Percentiles rank a stretch among this genome's conserved stretches.
Evolutionary conservation across 2,329 filamentous ascomycete genomes (phyloP).

Genomic region (Epichloe sylvatica): DNA sequence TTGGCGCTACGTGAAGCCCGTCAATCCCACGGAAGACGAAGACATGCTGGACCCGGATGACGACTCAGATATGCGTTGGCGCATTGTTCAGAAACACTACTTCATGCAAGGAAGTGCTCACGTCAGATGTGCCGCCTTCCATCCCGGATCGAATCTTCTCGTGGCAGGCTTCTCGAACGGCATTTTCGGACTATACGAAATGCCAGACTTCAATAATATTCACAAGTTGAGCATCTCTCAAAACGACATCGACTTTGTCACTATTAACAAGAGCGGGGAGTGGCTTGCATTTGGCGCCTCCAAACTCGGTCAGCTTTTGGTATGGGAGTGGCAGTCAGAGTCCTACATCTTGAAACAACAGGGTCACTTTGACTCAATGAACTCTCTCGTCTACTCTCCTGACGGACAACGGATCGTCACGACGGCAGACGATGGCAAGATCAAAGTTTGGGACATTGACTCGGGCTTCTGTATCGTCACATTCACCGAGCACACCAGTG

Average conservation of each 20-base stretch:
- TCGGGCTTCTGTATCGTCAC: constrained; percentile 97
- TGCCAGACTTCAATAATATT: constrained; percentile 91
- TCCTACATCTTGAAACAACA: constrained; percentile 98
- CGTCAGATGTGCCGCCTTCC: constrained; percentile 81
- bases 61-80: constrained; percentile 63
- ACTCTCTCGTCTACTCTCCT: constrained; percentile 81
- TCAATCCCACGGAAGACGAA: constrained; percentile 42
- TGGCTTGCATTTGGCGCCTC: constrained; percentile 97
- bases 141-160: constrained; percentile 75
- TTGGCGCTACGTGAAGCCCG: constrained; percentile 68
- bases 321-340: constrained; percentile 99
- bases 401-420: constrained; percentile 90
- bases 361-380: constrained; percentile 93
- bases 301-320: constrained; percentile 85
- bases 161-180: constrained; percentile 94
- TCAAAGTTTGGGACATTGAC: constrained; percentile 95
- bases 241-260: constrained; percentile 88
- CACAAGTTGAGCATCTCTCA: constrained; percentile 90
- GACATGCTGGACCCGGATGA: constrained; percentile 46
- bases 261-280: constrained; percentile 86
- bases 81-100: constrained; percentile 80
- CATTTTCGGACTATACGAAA: constrained; percentile 83
- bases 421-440: constrained; percentile 88
- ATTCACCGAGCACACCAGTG: constrained; percentile 91
- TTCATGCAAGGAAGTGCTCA: constrained; percentile 85